These are phyloP conservation scores for Leccinum angustisporum DNA, from an alignment of 1,284 basidiomycete genomes.

Conservation along the genomic window DNA sequence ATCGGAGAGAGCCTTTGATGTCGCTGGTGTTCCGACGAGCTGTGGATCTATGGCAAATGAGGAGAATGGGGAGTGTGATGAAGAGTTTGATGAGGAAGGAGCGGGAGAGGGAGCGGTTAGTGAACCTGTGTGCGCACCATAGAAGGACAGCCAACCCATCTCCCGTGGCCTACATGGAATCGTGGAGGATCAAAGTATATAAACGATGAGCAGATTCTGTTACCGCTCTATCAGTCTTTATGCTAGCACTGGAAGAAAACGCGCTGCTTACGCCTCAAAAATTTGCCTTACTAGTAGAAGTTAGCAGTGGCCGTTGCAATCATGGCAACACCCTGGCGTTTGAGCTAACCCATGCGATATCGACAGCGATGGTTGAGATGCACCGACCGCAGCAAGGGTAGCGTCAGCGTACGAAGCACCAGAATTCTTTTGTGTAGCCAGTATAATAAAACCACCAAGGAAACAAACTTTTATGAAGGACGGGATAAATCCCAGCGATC, in stretches of 20 bases:
- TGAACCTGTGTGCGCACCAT: background rate
- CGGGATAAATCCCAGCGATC: background rate
- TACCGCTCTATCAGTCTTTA: background rate
- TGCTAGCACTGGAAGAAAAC: background rate
- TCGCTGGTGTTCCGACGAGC: slow-evolving; percentile 47
- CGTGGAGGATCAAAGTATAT: background rate
- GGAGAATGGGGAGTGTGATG: slow-evolving; percentile 25
- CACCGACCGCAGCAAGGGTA: background rate
- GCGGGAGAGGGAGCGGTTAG: slow-evolving; percentile 21
- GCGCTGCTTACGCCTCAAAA: background rate
- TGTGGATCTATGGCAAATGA: slow-evolving; percentile 52
- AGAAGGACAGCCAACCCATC: background rate
- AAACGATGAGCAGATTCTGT: background rate
- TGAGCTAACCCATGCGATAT: background rate
- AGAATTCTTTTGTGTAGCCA: background rate
- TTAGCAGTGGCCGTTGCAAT: background rate
- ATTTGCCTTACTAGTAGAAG: background rate
- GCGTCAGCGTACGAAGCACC: background rate
- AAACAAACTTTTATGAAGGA: background rate
- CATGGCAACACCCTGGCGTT: background rate
- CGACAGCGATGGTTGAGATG: background rate
- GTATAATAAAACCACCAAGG: background rate
- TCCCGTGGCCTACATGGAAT: background rate
- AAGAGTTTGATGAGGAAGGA: slow-evolving; percentile 17
- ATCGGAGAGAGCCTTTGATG: slow-evolving; percentile 38